phyloP scores from a whole-genome alignment of 2,329 filamentous ascomycete species.

The Stromatinia cepivora region DNA sequence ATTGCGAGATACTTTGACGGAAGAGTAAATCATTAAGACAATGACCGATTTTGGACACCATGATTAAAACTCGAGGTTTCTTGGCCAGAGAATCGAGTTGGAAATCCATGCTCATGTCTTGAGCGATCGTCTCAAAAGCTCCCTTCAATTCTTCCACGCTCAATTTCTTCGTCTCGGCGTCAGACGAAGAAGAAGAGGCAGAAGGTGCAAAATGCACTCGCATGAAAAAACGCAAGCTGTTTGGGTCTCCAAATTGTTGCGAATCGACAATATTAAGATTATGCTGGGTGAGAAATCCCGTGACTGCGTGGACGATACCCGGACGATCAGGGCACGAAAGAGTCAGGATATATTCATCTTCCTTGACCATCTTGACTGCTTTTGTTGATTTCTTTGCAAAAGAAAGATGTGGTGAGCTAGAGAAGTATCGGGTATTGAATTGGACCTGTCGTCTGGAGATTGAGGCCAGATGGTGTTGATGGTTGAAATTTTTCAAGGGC shows the following conservation, averaged over 20 bases:
- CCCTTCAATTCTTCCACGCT: conserved; percentile 51
- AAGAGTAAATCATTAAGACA: conserved; percentile 83
- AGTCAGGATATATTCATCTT: conserved; percentile 60
- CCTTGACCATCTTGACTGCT: conserved; percentile 49
- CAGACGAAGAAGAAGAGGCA: conserved; percentile 39
- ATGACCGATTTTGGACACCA: conserved; percentile 88
- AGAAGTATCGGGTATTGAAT: not conserved
- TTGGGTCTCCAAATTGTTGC: conserved; percentile 79
- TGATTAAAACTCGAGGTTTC: conserved; percentile 78
- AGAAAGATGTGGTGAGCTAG: not conserved
- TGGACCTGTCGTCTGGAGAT: not conserved
- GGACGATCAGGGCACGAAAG: conserved; percentile 82
- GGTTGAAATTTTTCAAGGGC: conserved; percentile 3
- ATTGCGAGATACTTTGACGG: conserved; percentile 71
- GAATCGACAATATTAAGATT: conserved; percentile 80
- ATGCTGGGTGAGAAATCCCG: conserved; percentile 70
- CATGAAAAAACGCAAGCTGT: conserved; percentile 81
- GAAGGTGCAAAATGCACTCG: conserved; percentile 76
- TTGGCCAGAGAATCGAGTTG: conserved; percentile 66
- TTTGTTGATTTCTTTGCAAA: not conserved
- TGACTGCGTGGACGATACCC: conserved; percentile 83
- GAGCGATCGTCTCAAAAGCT: conserved; percentile 61
- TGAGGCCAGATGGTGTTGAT: conserved; percentile 2
- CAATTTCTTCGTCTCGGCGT: conserved; percentile 36
- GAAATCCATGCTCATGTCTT: conserved; percentile 68